Conservation (phyloP, 495 filamentous ascomycete genomes). For the Polyplosphaeria fusca region DNA sequence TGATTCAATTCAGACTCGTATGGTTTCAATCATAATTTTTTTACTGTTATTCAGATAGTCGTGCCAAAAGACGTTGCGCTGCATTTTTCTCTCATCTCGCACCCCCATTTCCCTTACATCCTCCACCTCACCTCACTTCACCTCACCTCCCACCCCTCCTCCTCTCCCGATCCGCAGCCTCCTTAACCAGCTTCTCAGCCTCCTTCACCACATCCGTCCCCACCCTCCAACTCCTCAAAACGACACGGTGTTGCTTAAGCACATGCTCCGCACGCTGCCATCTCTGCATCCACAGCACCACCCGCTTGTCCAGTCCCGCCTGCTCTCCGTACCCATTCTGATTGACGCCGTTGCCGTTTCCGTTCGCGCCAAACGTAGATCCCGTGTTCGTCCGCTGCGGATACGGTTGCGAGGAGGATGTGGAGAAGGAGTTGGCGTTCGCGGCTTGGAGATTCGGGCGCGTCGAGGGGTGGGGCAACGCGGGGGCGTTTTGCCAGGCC, state of each 20-base stretch:
- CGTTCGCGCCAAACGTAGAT: conserved; percentile 15
- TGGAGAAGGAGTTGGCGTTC: conserved; percentile 14
- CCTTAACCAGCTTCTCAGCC: conserved; percentile 23
- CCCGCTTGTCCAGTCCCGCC: conserved; percentile 61
- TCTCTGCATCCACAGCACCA: conserved; percentile 77
- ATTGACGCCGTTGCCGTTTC: conserved; percentile 8
- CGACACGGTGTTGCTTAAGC: conserved; percentile 65
- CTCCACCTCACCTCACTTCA: background rate
- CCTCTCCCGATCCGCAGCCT: conserved; percentile 33
- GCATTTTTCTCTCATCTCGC: background rate
- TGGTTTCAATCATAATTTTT: too few relatives aligned
- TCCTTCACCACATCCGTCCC: conserved; percentile 71
- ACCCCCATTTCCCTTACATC: background rate
- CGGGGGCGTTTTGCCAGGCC: conserved; percentile 25
- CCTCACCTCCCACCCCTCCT: conserved; percentile 6
- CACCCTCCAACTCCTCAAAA: conserved; percentile 77
- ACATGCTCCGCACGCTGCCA: conserved; percentile 71
- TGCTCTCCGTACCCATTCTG: background rate
- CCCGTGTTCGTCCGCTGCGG: conserved; percentile 13
- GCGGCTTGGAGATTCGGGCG: conserved; percentile 17
- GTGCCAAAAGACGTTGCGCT: too few relatives aligned
- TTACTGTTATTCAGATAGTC: too few relatives aligned
- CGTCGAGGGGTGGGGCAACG: conserved; percentile 32
- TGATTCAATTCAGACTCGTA: too few relatives aligned
- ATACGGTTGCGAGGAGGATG: conserved; percentile 5